Base-by-base conservation (phyloP, 1,284 basidiomycete species). In the Marasmius tenuissimus region DNA sequence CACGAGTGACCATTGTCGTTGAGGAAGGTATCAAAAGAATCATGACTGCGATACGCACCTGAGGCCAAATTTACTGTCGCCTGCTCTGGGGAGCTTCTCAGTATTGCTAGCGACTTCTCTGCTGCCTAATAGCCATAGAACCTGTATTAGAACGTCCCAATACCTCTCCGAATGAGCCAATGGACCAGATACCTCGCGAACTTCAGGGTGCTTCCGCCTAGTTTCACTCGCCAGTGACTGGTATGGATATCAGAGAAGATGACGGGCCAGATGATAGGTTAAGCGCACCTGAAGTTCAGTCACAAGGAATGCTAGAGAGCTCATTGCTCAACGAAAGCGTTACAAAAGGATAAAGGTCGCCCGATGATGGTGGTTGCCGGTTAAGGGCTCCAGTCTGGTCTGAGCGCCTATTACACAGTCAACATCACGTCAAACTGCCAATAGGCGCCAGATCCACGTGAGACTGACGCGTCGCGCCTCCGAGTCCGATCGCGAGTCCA, bases 171-270 rank as follows among this genome's bases (percentile, higher is more conserved):
- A 27, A 27, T 27, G 27, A 27, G 27, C 27, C 4, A 27, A 27
- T 27, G 27, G 4, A 4, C 27, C 27, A 27, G 27, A 27, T 69
- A 92, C 92, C 81, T 94, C 92, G 67, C 88, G 87, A 65, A 94
- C 89, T 70, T 94, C 91, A 14, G 91, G 88, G 71, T 95, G 87
- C 67, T 91, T 89, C 64, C 93, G 78, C 64, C 89, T 85, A 34
- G 91, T 92, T 76, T 95, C 93, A 64, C 88, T 90, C 2, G 91
- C 84, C 63, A 95, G 76, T 45, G 89, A 87, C 84, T 93, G 69
- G 10, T 14, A 54, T 35, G 27, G 12, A 51, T 48, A 53, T 47
- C 45, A 57, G 60, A 34, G 14, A 37, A 40, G 22, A 52, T 52
- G 22, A 11, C 14, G 49, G n/a, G 51, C 11, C 35, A 51, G 57